Percentiles rank a stretch among this genome's conserved stretches.
These are phyloP conservation scores for Vaucheria bursata DNA, from an alignment of 352 stramenopile genomes.

Conservation along the genomic window DNA sequence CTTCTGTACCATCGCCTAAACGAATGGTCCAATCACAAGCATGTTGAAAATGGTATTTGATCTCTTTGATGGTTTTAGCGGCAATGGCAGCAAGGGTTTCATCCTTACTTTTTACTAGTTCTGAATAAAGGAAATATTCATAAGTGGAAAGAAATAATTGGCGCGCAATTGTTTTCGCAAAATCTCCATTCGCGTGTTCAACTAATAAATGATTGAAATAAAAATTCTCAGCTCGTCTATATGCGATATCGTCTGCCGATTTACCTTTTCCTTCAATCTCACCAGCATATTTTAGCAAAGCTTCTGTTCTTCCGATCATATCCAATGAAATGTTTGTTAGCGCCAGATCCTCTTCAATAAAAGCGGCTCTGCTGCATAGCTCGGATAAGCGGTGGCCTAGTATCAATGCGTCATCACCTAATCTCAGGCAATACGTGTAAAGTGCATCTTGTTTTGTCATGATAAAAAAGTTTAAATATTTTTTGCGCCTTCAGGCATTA, in stretches of 20 bases:
- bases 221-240: background rate
- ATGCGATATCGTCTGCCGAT: background rate
- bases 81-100: background rate
- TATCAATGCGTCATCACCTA: background rate
- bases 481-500: background rate
- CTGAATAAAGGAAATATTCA: background rate
- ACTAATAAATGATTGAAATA: background rate
- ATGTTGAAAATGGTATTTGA: background rate
- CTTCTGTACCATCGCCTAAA: background rate
- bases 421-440: too few species aligned
- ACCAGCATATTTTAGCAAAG: background rate
- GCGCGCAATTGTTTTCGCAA: background rate
- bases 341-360: background rate
- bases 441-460: too few species aligned
- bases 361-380: background rate
- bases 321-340: background rate
- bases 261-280: background rate
- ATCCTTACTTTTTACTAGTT: background rate
- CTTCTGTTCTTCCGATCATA: background rate
- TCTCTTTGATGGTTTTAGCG: background rate
- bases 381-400: background rate
- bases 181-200: background rate
- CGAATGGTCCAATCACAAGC: background rate
- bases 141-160: background rate
- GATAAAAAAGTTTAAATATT: too few species aligned